Base-by-base conservation (phyloP, 306 rosid species). In the Vigna reflexopilosa region DNA sequence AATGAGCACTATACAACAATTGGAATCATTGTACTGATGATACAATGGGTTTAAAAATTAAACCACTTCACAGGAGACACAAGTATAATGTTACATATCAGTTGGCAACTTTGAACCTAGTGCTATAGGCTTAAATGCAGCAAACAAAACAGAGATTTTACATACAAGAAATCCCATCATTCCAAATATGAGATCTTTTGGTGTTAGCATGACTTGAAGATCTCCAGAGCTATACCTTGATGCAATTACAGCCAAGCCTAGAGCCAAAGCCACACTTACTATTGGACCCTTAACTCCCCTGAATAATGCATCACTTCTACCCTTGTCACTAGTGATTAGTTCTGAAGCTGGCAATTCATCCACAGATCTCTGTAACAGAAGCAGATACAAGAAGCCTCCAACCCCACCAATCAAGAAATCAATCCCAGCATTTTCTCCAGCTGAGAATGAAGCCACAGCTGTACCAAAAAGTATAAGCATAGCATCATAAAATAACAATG, bases 321-420 rank as follows among this genome's bases (percentile, higher is more conserved):
- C 62, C 57, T 36, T 68, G 72, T 77, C 83, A 34, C 52, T 45
- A 15, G 82, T 62, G 67, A 70, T 69, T 56, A 80, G 81, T 59
- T 84, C 89, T 28, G 98, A 77, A 70, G 87, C 84, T 0, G 95
- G 91, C 78, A 95, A 87, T 75, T 81, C 97, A 68, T 95, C 96
- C 48, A 93, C 99, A 1, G 97, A 91, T 67, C 96, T 89, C 85
- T 90, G 98, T 82, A 95, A 80, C 54, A 93, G 89, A 54, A 93
- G 80, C 54, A 93, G 91, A 86, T 95, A 95, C 83, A 95, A 80
- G 83, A 95, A 90, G 54, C 98, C 97, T 7, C 84, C 87, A 70
- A 91, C 50, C 49, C 99, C 99, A 81, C 97, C 99, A 9, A 72
- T 72, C 38, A 93, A 86, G 88, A 95, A 95, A 36, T 96, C 91